These are phyloP conservation scores for Moesziomyces parantarcticus DNA, from an alignment of 1,284 basidiomycete species.

Conservation along the genomic window DNA sequence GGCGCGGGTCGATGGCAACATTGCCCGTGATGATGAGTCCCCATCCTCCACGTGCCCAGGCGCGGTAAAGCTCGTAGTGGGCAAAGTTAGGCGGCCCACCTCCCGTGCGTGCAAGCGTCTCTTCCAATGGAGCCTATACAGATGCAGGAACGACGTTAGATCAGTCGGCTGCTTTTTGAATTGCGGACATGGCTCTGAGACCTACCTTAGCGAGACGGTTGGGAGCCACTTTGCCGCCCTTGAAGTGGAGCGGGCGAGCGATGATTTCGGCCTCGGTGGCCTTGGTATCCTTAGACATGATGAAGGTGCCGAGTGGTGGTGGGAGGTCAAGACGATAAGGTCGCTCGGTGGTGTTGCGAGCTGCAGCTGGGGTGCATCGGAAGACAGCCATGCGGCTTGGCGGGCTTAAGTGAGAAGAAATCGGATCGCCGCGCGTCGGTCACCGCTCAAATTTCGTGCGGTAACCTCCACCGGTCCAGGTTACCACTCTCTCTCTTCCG, in stretches of 20 bases:
- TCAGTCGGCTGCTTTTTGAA: too few species aligned
- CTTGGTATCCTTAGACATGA: constrained; percentile 12
- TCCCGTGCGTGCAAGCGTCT: constrained; percentile 56
- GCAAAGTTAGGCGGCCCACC: constrained; percentile 62
- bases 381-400: too few species aligned
- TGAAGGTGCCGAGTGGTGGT: not conserved
- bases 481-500: too few species aligned
- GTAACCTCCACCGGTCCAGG: too few species aligned
- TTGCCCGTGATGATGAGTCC: constrained; percentile 91
- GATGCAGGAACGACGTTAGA: not conserved
- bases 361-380: too few species aligned
- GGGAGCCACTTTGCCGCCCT: constrained; percentile 71
- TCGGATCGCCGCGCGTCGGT: too few species aligned
- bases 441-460: too few species aligned
- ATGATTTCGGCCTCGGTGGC: constrained; percentile 55
- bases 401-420: not conserved
- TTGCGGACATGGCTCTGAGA: not conserved
- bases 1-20: constrained; percentile 78
- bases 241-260: constrained; percentile 72
- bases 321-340: too few species aligned
- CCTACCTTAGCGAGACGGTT: constrained; percentile 72
- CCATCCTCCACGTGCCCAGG: constrained; percentile 83
- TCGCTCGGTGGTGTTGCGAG: too few species aligned
- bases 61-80: constrained; percentile 78
- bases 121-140: constrained; percentile 59